These are phyloP conservation scores for Sambucus nigra DNA, from an alignment of 129 eudicot species.

Conservation along the genomic window DNA sequence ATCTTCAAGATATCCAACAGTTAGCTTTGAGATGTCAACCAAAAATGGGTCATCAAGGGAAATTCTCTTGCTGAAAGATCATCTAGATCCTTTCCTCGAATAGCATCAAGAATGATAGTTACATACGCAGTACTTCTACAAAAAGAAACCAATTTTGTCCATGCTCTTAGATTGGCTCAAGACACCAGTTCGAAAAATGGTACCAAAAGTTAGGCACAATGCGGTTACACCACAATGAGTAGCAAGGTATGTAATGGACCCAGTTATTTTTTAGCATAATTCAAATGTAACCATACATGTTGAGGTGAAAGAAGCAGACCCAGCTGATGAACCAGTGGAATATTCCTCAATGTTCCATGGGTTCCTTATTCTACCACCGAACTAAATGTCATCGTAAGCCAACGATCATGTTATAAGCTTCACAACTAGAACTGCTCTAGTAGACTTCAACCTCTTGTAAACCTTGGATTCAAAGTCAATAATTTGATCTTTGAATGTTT, in stretches of 20 bases:
- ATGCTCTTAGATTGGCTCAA: conserved; percentile 89
- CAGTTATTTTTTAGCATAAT: conserved; percentile 89
- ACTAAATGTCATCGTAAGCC: conserved; percentile 95
- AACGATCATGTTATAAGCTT: conserved; percentile 81
- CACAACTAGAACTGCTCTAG: conserved; percentile 90
- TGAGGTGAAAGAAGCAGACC: conserved; percentile 86
- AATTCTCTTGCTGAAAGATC: conserved; percentile 66
- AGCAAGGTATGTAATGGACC: conserved; percentile 91
- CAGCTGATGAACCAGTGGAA: conserved; percentile 90
- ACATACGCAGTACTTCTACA: conserved; percentile 86
- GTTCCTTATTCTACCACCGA: conserved; percentile 94
- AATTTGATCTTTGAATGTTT: conserved; percentile 66
- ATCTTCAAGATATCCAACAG: conserved; percentile 61
- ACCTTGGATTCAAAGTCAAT: conserved; percentile 92
- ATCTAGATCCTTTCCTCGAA: conserved; percentile 75
- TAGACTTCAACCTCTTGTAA: conserved; percentile 72
- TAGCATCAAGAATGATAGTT: conserved; percentile 55
- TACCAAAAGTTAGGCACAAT: conserved; percentile 80
- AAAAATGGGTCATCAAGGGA: conserved; percentile 49
- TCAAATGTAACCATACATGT: conserved; percentile 94
- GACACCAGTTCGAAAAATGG: conserved; percentile 89
- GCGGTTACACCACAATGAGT: conserved; percentile 93
- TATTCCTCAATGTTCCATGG: conserved; percentile 97
- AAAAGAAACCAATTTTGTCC: conserved; percentile 89
- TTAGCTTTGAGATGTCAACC: conserved; percentile 47